These are phyloP conservation scores for Phyllosticta ampelicida DNA, from an alignment of 2,329 filamentous ascomycete genomes.

Conservation along the genomic window DNA sequence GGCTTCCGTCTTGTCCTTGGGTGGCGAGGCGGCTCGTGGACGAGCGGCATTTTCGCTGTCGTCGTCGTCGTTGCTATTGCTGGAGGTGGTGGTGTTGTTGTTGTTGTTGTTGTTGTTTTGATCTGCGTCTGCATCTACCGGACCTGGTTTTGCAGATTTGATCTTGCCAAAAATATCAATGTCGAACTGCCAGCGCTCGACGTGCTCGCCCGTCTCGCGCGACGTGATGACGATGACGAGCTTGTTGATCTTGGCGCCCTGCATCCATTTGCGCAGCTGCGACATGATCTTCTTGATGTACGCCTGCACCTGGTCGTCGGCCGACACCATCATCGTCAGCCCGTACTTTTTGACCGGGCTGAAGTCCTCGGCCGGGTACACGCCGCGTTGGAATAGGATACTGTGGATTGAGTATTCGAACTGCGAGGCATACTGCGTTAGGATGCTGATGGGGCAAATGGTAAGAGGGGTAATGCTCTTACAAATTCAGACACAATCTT, in stretches of 20 bases:
- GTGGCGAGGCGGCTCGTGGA: neutral
- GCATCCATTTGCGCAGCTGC: constrained; percentile 96
- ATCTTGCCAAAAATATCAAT: constrained; percentile 36
- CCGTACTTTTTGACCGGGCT: constrained; percentile 98
- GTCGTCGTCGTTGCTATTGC: too few relatives aligned
- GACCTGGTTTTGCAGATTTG: neutral
- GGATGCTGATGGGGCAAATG: neutral
- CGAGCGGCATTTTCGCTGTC: constrained; percentile 49
- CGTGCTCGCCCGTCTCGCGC: constrained; percentile 92
- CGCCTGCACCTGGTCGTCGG: constrained; percentile 95
- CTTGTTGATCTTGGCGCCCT: constrained; percentile 91
- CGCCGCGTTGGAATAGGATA: constrained; percentile 81
- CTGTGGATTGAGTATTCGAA: constrained; percentile 99
- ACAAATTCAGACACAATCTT: constrained; percentile 95
- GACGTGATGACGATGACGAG: constrained; percentile 93
- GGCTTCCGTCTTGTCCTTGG: constrained; percentile 68
- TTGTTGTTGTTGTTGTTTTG: constrained; percentile 43
- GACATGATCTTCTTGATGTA: constrained; percentile 99
- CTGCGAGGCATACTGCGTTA: constrained; percentile 30
- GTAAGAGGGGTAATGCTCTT: constrained; percentile 30
- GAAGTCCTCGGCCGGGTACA: constrained; percentile 92
- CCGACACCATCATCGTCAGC: constrained; percentile 90
- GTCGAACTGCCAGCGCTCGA: constrained; percentile 98
- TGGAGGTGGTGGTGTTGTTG: neutral
- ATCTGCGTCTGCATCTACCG: constrained; percentile 25